Evolutionary conservation across 2,329 filamentous ascomycete species (phyloP).

Genomic region (Fusarium abutilonis): DNA sequence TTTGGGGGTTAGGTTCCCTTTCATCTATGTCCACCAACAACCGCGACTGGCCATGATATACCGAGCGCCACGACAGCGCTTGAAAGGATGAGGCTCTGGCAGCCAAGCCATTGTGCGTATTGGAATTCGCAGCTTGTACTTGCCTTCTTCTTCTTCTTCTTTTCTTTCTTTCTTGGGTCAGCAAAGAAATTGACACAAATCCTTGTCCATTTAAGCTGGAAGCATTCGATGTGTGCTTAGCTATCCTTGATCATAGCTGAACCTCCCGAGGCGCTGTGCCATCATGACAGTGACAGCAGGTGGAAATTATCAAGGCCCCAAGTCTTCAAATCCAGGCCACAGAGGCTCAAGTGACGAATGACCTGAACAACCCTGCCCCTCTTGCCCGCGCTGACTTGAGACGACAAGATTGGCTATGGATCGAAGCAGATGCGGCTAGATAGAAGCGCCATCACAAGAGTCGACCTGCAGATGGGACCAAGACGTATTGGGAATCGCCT

Average conservation of each 20-base stretch:
- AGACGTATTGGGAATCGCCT: slow-evolving; percentile 32
- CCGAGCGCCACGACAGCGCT: slow-evolving; percentile 31
- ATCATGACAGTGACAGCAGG: slow-evolving; percentile 4
- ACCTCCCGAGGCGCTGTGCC: slow-evolving; percentile 21
- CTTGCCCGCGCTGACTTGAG: slow-evolving; percentile 35
- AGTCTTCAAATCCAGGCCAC: background rate
- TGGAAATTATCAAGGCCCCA: slow-evolving; percentile 14
- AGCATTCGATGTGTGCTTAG: slow-evolving; percentile 12
- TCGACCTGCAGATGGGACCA: slow-evolving; percentile 37
- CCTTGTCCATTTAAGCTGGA: slow-evolving; percentile 19
- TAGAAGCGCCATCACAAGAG: slow-evolving; percentile 37
- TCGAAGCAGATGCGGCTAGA: slow-evolving; percentile 42
- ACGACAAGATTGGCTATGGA: slow-evolving; percentile 42
- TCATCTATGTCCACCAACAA: slow-evolving; percentile 23
- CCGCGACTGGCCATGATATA: slow-evolving; percentile 40
- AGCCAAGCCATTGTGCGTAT: slow-evolving; percentile 15
- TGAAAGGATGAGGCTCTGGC: slow-evolving; percentile 14
- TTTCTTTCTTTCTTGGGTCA: no score
- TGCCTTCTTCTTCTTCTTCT: slow-evolving; percentile 5
- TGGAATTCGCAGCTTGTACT: slow-evolving; percentile 7
- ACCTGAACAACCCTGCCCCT: slow-evolving; percentile 17
- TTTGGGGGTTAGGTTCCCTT: slow-evolving; percentile 23
- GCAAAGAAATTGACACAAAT: slow-evolving; percentile 14
- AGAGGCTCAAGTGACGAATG: slow-evolving; percentile 21
- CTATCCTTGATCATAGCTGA: slow-evolving; percentile 6